Base-by-base conservation (phyloP, 2,329 filamentous ascomycete species). In the Pseudocercospora macadamiae region DNA sequence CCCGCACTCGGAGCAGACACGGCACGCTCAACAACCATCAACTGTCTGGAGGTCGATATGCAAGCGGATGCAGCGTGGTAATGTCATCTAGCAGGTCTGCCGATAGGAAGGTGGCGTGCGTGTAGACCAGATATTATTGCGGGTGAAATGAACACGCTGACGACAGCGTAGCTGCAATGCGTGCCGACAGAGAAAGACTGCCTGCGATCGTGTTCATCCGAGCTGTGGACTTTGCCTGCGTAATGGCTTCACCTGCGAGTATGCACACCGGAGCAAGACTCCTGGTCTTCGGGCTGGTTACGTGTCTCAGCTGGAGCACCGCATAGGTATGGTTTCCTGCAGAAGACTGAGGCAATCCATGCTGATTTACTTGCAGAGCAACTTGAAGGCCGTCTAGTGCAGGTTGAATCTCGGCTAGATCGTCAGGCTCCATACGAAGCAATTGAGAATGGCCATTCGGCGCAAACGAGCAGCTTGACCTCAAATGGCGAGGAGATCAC, bases 231-330 rank as follows among this genome's bases (percentile, higher is more conserved):
- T 64, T 30, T 71, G 67, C 51, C 19, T 54, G 0, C 64, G 58
- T 26, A 60, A 54, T 23, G 57, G 56, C n/a, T 66, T 68, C 10
- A 55, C 66, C 14, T 71, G 68, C 57, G 62, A 70, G 42, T 71
- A 70, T 48, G 59, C 59, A 14, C 51, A 32, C 60, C 49, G 47
- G 47, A 65, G 61, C 37, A 59, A 66, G 21, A 62, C 64, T 30
- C 69, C 69, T 4, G 69, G 69, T 8, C 34, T 83, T 34, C 77
- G 83, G 26, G 82, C 75, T 19, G 75, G 75, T n/a, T 77, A 76
- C 63, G 74, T 77, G 4, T 71, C 73, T 10, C 64, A 70, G 30
- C 61, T 76, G 9, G 75, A 77, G 61, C 66, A 68, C 52, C 65
- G 75, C 25, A 62, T 76, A 52, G 67, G 74, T 75, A 55, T 10